A percentile compares a stretch with the other conserved stretches of the same genome.
Conservation (phyloP, 2,329 filamentous ascomycete genomes). For the Xylaria sp. region DNA sequence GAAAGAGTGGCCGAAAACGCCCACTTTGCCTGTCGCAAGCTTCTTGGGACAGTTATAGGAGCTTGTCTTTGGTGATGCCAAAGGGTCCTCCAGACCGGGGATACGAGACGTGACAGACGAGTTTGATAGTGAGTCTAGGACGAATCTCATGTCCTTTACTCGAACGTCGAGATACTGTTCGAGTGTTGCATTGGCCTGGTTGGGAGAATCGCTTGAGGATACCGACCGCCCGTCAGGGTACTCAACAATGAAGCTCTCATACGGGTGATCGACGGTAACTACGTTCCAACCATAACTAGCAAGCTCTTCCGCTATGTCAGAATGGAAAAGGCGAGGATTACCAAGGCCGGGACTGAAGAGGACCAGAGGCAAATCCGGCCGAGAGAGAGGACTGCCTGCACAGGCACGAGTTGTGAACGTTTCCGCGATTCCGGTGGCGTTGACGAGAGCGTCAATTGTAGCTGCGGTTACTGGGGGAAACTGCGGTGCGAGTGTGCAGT, state of each 20-base stretch:
- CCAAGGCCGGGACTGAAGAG: conserved; percentile 59
- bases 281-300: conserved; percentile 59
- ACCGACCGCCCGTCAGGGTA: conserved; percentile 56
- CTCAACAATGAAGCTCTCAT: conserved; percentile 57
- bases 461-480: conserved; percentile 28
- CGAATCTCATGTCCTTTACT: conserved; percentile 52
- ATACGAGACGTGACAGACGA: conserved; percentile 45
- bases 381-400: conserved; percentile 31
- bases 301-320: conserved; percentile 56
- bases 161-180: conserved; percentile 45
- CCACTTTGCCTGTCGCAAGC: conserved; percentile 46
- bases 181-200: conserved; percentile 32
- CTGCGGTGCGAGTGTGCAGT: conserved; percentile 34
- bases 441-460: conserved; percentile 15
- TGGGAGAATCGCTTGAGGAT: conserved; percentile 31
- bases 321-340: conserved; percentile 56
- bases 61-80: background rate
- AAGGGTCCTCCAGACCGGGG: conserved; percentile 46
- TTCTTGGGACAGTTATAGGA: conserved; percentile 42
- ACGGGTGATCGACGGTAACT: conserved; percentile 60
- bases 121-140: conserved; percentile 50
- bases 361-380: conserved; percentile 44
- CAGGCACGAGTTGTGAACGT: conserved; percentile 40
- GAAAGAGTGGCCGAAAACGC: conserved; percentile 54
- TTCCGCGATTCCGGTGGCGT: conserved; percentile 27